Evolutionary conservation across 129 eudicot species (phyloP), one percentile per base, ranked within the genome.

Genomic region (Chrysanthemum lavandulifolium): DNA sequence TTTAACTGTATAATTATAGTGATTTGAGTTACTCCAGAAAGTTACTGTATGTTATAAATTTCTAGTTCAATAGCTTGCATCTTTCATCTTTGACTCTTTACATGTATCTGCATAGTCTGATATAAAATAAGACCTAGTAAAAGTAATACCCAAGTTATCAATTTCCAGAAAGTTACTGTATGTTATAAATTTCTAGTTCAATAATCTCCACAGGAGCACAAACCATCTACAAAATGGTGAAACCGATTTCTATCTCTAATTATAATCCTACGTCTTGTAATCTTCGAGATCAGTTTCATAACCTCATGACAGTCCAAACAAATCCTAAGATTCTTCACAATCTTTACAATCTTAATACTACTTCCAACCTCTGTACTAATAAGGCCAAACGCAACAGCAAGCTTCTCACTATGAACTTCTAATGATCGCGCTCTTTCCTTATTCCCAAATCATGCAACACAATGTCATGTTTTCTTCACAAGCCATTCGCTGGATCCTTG

Each of bases 171-270:
- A 19, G 21, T 19, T 19, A 19, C 0, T 19, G 21, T 19, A 19
- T 19, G 21, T 19, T 19, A 19, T 19, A 19, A 19, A 19, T 19
- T 19, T 19, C 21, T 19, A 19, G 21, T 19, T 19, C 97, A 91
- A 61, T 88, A 84, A 81, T 91, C 96, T 53, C 91, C 93, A 71
- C 97, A 91, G 55, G 97, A 86, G 65, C 97, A 91, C 3, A 58
- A 69, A 27, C 93, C 97, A 81, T 84, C 71, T 2, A 21, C 84
- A 60, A 91, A 91, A 73, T 84, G 91, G 33, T 91, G 97, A 82
- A 91, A 91, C 76, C 96, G 77, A 63, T 86, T 88, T n/a, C 96
- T 78, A 79, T 91, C 97, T 79, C 97, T 84, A 69, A 91, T 82
- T 48, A 84, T 78, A 53, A 91, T 88, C 61, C 58, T 86, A 2